Evolutionary conservation across 768 basidiomycete species (phyloP).

Genomic region (Lentinula guzmanii): DNA sequence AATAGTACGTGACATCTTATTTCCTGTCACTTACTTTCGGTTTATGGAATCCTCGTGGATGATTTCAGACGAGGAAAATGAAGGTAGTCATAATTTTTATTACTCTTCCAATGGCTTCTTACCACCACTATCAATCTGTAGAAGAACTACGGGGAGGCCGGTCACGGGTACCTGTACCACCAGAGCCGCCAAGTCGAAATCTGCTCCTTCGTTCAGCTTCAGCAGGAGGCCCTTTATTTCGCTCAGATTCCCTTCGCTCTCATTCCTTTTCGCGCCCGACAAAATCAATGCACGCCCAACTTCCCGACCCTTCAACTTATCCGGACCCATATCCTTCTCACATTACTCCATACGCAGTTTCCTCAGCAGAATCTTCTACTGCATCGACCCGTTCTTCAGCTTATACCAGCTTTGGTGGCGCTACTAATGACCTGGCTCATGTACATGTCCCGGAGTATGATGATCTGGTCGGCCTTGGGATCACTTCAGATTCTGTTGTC

Average conservation of each 20-base stretch:
- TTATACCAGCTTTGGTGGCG: conserved; percentile 68
- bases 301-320: conserved; percentile 46
- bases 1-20: background rate
- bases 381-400: conserved; percentile 72
- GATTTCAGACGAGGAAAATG: background rate
- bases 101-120: background rate
- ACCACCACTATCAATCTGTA: background rate
- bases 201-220: conserved; percentile 32
- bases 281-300: conserved; percentile 66
- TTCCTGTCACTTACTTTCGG: background rate
- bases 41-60: conserved; percentile 3
- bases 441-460: conserved; percentile 63
- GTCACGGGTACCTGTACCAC: background rate
- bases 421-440: conserved; percentile 55
- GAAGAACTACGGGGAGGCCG: background rate
- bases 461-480: conserved; percentile 41
- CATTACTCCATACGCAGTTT: conserved; percentile 34
- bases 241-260: conserved; percentile 38
- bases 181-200: conserved; percentile 18
- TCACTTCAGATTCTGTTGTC: conserved; percentile 61
- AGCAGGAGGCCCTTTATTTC: conserved; percentile 32
- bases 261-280: conserved; percentile 36
- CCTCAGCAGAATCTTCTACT: conserved; percentile 65
- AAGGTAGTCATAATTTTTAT: background rate
- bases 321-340: conserved; percentile 39